These are phyloP conservation scores for Acacia acuminata DNA, from an alignment of 306 rosid species.

Conservation along the genomic window DNA sequence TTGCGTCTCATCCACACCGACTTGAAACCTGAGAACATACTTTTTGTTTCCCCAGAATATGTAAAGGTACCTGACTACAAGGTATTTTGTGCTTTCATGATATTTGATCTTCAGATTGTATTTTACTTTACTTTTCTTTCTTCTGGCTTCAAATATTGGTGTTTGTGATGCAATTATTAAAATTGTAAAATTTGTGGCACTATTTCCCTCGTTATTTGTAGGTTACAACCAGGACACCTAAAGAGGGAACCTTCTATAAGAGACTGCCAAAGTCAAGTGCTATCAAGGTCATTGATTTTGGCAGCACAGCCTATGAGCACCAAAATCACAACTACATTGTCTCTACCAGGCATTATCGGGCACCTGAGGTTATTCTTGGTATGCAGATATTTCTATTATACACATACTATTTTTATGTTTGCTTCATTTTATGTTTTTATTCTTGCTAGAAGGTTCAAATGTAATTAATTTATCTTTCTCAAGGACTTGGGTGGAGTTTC, in stretches of 20 bases:
- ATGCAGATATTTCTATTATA: not conserved
- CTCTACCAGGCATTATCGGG: constrained; percentile 86
- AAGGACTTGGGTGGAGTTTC: constrained; percentile 75
- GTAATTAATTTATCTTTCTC: not conserved
- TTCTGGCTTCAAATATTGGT: not conserved
- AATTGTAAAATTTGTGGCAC: not conserved
- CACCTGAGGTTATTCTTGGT: constrained; percentile 87
- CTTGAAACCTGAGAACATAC: constrained; percentile 74
- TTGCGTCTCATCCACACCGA: constrained; percentile 65
- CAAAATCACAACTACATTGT: constrained; percentile 79
- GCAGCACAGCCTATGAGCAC: constrained; percentile 82
- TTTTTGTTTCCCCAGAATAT: constrained; percentile 58
- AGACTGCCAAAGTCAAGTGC: constrained; percentile 79
- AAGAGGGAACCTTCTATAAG: constrained; percentile 49
- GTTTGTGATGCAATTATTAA: not conserved
- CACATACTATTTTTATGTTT: not conserved
- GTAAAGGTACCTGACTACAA: constrained; percentile 59
- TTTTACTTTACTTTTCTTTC: not conserved
- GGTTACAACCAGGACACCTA: constrained; percentile 62
- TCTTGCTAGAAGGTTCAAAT: not conserved
- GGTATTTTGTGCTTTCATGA: not conserved
- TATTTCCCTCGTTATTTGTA: constrained; percentile 12
- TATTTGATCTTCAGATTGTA: not conserved
- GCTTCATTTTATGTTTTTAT: not conserved
- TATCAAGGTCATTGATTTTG: constrained; percentile 87